A percentile compares a stretch with the other conserved stretches of the same genome.
Evolutionary conservation across 495 filamentous ascomycete genomes (phyloP).

Genomic region (Darksidea phi): DNA sequence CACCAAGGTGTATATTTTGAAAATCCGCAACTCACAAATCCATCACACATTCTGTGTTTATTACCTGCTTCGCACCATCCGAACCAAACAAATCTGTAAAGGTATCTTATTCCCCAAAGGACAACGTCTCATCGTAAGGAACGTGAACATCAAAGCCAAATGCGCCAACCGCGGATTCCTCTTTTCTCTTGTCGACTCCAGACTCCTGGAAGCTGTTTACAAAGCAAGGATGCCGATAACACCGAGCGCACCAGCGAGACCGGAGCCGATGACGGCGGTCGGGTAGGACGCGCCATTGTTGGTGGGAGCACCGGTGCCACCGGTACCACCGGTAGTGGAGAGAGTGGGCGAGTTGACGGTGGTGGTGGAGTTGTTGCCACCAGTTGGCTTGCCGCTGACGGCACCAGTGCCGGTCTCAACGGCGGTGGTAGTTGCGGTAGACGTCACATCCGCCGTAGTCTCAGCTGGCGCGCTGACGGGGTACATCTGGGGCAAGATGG

Average conservation of each 20-base stretch:
- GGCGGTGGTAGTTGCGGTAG: not conserved
- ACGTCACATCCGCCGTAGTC: conserved; percentile 9
- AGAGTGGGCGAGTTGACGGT: not conserved
- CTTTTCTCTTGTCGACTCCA: not conserved
- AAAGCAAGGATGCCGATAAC: conserved; percentile 44
- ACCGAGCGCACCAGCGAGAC: conserved; percentile 43
- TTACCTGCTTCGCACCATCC: conserved; percentile 2
- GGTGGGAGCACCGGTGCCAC: conserved; percentile 8
- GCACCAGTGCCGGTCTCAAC: not conserved
- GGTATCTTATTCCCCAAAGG: conserved; percentile 2
- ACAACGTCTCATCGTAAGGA: conserved; percentile 27
- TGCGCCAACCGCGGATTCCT: conserved; percentile 14
- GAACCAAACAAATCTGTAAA: conserved; percentile 1
- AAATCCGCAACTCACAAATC: not conserved
- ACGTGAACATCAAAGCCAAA: conserved; percentile 14
- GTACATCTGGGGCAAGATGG: conserved; percentile 25
- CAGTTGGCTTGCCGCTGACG: not conserved
- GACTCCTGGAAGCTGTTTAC: conserved; percentile 27
- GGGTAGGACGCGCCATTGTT: conserved; percentile 37
- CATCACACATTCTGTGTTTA: conserved; percentile 5
- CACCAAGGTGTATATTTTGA: not conserved
- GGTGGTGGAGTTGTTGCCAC: not conserved
- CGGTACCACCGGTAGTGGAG: not conserved
- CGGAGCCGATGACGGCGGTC: conserved; percentile 40
- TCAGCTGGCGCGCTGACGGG: conserved; percentile 8